Conservation (phyloP, 805 yeast genomes). For the Aciculoconidium aculeatum region DNA sequence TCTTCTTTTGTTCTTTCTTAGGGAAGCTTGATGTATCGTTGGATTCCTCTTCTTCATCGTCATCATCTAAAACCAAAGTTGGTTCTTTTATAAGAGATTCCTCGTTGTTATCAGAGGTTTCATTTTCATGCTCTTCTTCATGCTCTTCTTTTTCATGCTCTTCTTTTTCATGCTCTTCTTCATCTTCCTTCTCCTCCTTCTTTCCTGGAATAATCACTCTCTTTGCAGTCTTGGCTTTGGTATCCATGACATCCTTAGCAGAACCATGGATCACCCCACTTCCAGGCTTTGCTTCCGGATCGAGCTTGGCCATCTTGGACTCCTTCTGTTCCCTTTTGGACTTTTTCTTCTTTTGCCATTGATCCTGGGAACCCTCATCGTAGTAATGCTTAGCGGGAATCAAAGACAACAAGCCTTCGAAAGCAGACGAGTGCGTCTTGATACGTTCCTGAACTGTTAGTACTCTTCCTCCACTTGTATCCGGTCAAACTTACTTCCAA, state of each 20-base stretch:
- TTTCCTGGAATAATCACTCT: conserved; percentile 38
- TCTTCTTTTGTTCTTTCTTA: conserved; percentile 16
- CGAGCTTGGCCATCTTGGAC: conserved; percentile 66
- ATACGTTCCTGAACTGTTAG: conserved; percentile 56
- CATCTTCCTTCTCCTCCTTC: conserved; percentile 8
- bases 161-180: conserved; percentile 13
- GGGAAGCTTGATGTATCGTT: too few species aligned
- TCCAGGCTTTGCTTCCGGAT: conserved; percentile 50
- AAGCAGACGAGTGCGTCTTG: conserved; percentile 73
- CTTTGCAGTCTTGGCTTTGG: conserved; percentile 49
- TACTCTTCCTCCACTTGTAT: conserved; percentile 4
- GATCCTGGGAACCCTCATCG: conserved; percentile 83
- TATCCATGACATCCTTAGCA: conserved; percentile 58
- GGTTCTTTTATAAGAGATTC: conserved; percentile 11
- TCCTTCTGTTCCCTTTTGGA: conserved; percentile 55
- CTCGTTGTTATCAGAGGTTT: conserved; percentile 6
- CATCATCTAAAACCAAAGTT: conserved; percentile 62
- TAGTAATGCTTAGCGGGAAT: conserved; percentile 93
- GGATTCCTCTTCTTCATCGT: conserved; percentile 47
- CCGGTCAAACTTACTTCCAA: conserved; percentile 45
- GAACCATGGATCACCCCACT: conserved; percentile 42
- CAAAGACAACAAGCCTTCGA: conserved; percentile 81
- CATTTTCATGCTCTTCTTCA: conserved; percentile 10
- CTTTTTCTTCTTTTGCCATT: conserved; percentile 85
- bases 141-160: conserved; percentile 14